phyloP scores from a whole-genome alignment of 176 grass and related monocot genomes.

The Rhynchospora tenuis region DNA sequence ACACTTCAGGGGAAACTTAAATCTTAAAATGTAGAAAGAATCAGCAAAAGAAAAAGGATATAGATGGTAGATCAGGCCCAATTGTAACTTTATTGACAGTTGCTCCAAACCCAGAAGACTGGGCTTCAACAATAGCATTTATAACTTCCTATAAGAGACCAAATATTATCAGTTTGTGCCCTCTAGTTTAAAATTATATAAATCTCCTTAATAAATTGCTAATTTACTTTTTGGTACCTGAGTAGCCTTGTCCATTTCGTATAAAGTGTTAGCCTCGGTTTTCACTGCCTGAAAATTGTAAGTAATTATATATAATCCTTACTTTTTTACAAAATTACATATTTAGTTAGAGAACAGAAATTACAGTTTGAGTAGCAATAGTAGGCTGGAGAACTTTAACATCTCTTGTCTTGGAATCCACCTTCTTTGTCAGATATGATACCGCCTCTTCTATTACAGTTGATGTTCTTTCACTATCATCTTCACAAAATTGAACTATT shows the following conservation, averaged over 20 bases:
- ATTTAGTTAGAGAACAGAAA: background rate
- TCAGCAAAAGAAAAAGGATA: constrained; percentile 56
- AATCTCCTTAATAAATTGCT: background rate
- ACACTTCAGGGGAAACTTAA: background rate
- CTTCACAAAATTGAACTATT: constrained; percentile 29
- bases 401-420: constrained; percentile 89
- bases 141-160: constrained; percentile 63
- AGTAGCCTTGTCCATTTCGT: constrained; percentile 91
- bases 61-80: constrained; percentile 62
- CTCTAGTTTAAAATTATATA: background rate
- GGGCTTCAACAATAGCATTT: constrained; percentile 73
- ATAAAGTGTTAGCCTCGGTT: constrained; percentile 71
- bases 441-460: constrained; percentile 73
- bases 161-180: background rate
- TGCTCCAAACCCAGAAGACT: constrained; percentile 52
- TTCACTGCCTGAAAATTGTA: constrained; percentile 45
- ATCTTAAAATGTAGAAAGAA: background rate
- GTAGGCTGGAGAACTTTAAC: constrained; percentile 90
- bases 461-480: constrained; percentile 48
- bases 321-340: constrained; percentile 18
- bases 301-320: background rate
- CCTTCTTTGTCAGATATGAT: constrained; percentile 86
- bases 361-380: constrained; percentile 92
- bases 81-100: constrained; percentile 62
- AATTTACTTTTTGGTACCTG: constrained; percentile 39